Evolutionary conservation across 768 basidiomycete genomes (phyloP).

Genomic region (Melanogaster broomeanus): DNA sequence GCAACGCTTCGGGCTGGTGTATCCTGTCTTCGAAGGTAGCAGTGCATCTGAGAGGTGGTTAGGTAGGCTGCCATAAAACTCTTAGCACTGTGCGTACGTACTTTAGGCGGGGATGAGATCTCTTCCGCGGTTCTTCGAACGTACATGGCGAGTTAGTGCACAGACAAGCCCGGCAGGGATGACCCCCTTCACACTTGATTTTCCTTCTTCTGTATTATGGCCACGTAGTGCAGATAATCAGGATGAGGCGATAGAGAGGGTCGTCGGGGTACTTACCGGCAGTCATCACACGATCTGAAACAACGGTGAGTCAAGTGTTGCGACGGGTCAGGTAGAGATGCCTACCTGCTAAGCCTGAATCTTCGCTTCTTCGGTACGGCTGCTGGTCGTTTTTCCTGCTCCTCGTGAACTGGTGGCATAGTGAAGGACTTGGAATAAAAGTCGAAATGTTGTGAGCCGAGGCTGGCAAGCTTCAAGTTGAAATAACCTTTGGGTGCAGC

Average conservation of each 20-base stretch:
- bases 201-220: slow-evolving; percentile 82
- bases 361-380: slow-evolving; percentile 74
- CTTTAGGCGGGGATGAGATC: slow-evolving; percentile 87
- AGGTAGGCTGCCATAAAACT: slow-evolving; percentile 8
- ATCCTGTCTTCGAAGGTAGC: slow-evolving; percentile 86
- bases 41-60: slow-evolving; percentile 52
- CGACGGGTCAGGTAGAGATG: background rate
- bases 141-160: slow-evolving; percentile 81
- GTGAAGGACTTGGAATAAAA: slow-evolving; percentile 2
- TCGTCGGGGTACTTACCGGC: slow-evolving; percentile 63
- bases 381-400: slow-evolving; percentile 46
- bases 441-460: slow-evolving; percentile 8
- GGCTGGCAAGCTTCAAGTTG: slow-evolving; percentile 6
- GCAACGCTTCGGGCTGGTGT: slow-evolving; percentile 84
- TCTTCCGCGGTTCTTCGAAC: slow-evolving; percentile 85
- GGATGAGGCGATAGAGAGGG: background rate
- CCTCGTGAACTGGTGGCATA: slow-evolving; percentile 35
- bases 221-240: background rate
- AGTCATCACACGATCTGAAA: slow-evolving; percentile 85
- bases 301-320: slow-evolving; percentile 9
- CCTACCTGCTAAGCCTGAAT: slow-evolving; percentile 85
- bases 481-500: no score
- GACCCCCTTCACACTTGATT: slow-evolving; percentile 88
- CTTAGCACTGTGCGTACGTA: slow-evolving; percentile 41
- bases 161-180: slow-evolving; percentile 87